Evolutionary conservation across 768 basidiomycete species (phyloP), one percentile per base, ranked within the genome.

Genomic region (Strobilomyces confusus): DNA sequence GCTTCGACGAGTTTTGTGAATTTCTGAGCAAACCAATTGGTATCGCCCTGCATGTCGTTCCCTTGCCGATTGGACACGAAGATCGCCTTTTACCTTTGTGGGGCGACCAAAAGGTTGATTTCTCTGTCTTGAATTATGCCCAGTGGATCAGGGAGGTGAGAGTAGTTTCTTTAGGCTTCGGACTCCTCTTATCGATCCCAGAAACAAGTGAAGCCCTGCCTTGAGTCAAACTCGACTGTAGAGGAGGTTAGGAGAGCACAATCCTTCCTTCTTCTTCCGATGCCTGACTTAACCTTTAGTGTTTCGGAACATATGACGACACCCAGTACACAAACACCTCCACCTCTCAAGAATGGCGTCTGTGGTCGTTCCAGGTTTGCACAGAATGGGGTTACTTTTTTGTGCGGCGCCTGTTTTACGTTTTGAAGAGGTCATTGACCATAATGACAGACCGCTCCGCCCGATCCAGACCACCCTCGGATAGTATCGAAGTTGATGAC

Each of bases 351-450:
- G 79, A 77, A 5, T 98, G 95, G 95, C 79, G 92, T 38, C 72
- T 86, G 13, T 98, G 95, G 95, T 59, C 76, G 6, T 95, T 92
- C 78, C 94, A 92, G 72, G 89, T 92, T 48, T 94, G 92, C 74
- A 93, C 91, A 0, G 82, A 95, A 63, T 98, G 95, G 95, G 95
- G 94, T 2, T 99, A 92, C 69, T 94, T 95, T 67, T 84, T 78
- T 29, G 91, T 89, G 60, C 32, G 81, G 64, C 9, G 42, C 52
- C 41, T 3, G 20, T 33, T 48, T 38, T 22, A 26, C 29, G 9
- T 20, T 11, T 32, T n/a, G 32, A 15, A 23, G 19, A 43, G 9
- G 38, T 36, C 37, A 23, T 45, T 44, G 23, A 42, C 30, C 9
- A 37, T 33, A 17, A 30, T 48, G 13, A 1, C 49, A 92, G 88